Base-by-base conservation (phyloP, 2,329 filamentous ascomycete species). In the Orbilia ellipsospora region DNA sequence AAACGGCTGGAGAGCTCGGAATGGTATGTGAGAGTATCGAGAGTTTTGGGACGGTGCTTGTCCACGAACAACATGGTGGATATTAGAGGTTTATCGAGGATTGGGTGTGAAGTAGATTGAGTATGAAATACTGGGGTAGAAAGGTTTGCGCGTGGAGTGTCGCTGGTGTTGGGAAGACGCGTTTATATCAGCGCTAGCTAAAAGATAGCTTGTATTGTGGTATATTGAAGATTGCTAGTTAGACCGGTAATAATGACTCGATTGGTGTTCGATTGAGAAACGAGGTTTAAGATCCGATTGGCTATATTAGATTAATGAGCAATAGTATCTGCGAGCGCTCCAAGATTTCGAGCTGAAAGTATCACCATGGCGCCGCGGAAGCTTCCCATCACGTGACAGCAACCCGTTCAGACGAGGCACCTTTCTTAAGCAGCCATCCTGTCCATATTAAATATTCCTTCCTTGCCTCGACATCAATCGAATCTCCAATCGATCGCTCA, bases 1-100 rank as follows among this genome's bases (percentile, higher is more conserved):
- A 99, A 87, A 73, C 94, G 89, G 26, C 93, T 90, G 10, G 95
- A 97, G 52, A 99, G 88, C 77, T 96, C 93, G 66, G 89, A 84
- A 80, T 99, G 95, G 81, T 98, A 99, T 79, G 91, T 77, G 45
- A 80, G 78, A 50, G 78, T 78, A 44, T 94, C 91, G 0, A 95
- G 87, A 36, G 90, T 91, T 77, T 90, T 88, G 4, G 92, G 92
- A 26, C 89, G 85, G 80, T 91, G 89, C 79, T 91, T 91, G 81
- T 91, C 89, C 73, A 91, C 89, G 78, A 91, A 90, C 77, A 92
- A 87, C 57, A 81, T 80, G n/a, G 26, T 68, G 36, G 2, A 23
- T 45, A 26, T 20, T 16, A 12, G 20, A 2, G 18, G 2, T 18
- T 13, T 51, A 31, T 61, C 18, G 68, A 18, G 31, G 54, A 31